Base-by-base conservation (phyloP, 2,329 filamentous ascomycete species). In the Neofusicoccum parvum region DNA sequence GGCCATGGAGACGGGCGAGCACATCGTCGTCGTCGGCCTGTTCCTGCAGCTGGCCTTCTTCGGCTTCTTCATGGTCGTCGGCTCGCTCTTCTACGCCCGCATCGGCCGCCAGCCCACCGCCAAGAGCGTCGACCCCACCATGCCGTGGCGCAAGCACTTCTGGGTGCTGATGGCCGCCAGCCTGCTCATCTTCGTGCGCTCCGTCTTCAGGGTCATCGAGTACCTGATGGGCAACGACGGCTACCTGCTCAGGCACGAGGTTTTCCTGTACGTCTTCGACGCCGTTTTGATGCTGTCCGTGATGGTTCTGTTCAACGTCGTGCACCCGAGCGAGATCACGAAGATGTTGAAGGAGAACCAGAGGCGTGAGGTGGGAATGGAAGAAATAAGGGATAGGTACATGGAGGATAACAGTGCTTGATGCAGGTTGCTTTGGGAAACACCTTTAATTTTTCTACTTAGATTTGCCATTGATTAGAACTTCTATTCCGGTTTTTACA, bases 181-280 rank as follows among this genome's bases (percentile, higher is more conserved):
- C 66, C 67, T 71, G 0, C 71, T 85, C 15, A 85, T 86, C 69
- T 72, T 86, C 65, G 66, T 85, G 3, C 78, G 85, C 32, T 80
- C 74, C 5, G 65, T 84, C 2, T 83, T 84, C 60, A 78, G 84
- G 37, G 75, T 85, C 11, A 71, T 80, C 6, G 84, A 86, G 73
- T 87, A 82, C 65, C 67, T 74, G 0, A 71, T 79, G 69, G 83
- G 83, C 2, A 75, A 78, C 32, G 68, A 74, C 23, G 83, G 83
- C 0, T 79, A 76, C 56, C 69, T 86, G 9, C 72, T 83, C 49
- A 68, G 70, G 14, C 76, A 79, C 46, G 83, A 85, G 73, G 75
- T 76, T 62, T 82, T 75, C 20, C 65, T 83, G 4, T 84, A 84
- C 68, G 72, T 80, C 17, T 82, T 85, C 65, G 82, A 85, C 73